A percentile compares a stretch with the other conserved stretches of the same genome.
These are phyloP conservation scores for Pseudozyma thailandica DNA, from an alignment of 1,284 basidiomycete species.

Conservation along the genomic window DNA sequence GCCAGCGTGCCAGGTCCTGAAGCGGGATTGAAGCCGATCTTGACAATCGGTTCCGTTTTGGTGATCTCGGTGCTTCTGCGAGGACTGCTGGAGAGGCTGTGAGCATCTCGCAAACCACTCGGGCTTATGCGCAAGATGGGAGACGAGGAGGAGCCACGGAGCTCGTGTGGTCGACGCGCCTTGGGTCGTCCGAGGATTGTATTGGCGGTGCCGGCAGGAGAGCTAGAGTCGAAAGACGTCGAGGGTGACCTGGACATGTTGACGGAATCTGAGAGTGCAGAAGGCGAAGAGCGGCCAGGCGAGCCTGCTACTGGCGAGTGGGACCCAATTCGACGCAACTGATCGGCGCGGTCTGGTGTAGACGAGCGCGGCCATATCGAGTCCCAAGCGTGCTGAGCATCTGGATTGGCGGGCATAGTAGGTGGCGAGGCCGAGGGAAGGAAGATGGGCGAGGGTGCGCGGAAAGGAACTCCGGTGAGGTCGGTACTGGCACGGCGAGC, in stretches of 20 bases:
- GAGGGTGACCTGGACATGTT: constrained; percentile 42
- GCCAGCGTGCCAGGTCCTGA: constrained; percentile 1
- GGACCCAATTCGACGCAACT: constrained; percentile 40
- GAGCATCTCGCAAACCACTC: constrained; percentile 25
- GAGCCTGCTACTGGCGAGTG: constrained; percentile 32
- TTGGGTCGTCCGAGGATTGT: constrained; percentile 38
- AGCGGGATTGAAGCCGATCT: constrained; percentile 34
- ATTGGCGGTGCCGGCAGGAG: constrained; percentile 18
- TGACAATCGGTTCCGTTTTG: constrained; percentile 32
- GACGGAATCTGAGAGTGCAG: constrained; percentile 23
- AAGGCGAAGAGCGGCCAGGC: constrained; percentile 32
- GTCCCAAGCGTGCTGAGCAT: constrained; percentile 55
- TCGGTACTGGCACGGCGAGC: constrained; percentile 34
- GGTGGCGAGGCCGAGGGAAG: constrained; percentile 34
- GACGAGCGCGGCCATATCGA: constrained; percentile 57
- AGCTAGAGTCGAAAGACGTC: constrained; percentile 33
- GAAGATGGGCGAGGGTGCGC: constrained; percentile 45
- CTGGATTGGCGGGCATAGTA: constrained; percentile 34
- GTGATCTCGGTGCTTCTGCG: constrained; percentile 36
- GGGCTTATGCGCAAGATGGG: constrained; percentile 35
- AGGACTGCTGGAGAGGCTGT: constrained; percentile 23
- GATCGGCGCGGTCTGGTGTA: constrained; percentile 36
- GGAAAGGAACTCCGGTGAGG: constrained; percentile 24
- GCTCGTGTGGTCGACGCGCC: constrained; percentile 45
- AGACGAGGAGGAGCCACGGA: constrained; percentile 43